Base-by-base conservation (phyloP, 352 stramenopile genomes). In the Phytophthora cryptogea region DNA sequence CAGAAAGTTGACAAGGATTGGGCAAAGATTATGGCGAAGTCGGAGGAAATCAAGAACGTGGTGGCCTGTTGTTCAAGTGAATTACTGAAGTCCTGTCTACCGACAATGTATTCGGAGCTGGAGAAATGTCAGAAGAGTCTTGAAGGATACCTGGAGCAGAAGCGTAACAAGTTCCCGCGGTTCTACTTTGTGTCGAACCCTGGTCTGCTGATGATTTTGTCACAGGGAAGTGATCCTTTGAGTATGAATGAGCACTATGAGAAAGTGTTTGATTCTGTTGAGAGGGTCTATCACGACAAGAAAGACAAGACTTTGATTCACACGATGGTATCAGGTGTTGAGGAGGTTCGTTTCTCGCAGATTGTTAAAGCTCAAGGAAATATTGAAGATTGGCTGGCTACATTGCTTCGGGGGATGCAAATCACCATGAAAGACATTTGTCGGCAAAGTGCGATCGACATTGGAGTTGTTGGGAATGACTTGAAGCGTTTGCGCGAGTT, bases 141-240 rank as follows among this genome's bases (percentile, higher is more conserved):
- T 2, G 94, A 99, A 66, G 97, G 95, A 0, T 99, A 99, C 75
- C 72, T 99, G 17, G 97, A 99, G 64, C 92, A 98, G 69, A 99
- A 99, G 67, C 91, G 97, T 44, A 98, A 98, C 75, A 98, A 98
- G 64, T 99, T 99, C 63, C 97, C 97, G 16, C 88, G 97, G 17
- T 99, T 99, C 81, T 99, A 99, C 76, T 99, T 99, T 58, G 96
- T 99, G 0, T 99, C 96, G 7, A 99, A 99, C 62, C 93, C 96
- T 2, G 96, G 96, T 46, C 70, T 99, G 33, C 78, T 99, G 27
- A 97, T 98, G 61, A 99, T 99, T 55, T 74, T 99, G 20, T 99
- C 95, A 5, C 95, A 99, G 66, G 97, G 92, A 35, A 98, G 90
- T 40, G 97, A 99, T 72, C 97, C 97, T 5, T 73, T 98, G 57